Conservation (phyloP, 345 rosid species). For the Hypericum androsaemum region DNA sequence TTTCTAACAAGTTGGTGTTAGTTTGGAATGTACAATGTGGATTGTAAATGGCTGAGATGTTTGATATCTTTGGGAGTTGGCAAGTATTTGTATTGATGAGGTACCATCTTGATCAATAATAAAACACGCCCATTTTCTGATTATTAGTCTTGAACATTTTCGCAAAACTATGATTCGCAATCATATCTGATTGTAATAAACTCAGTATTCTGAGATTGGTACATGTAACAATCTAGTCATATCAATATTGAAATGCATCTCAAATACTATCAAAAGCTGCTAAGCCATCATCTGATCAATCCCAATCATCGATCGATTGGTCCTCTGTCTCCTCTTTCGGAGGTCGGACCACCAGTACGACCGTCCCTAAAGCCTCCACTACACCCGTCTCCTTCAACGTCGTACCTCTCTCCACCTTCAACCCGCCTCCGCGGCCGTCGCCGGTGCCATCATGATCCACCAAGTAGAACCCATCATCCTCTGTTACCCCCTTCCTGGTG, state of each 20-base stretch:
- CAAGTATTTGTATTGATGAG: too few relatives aligned
- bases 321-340: constrained; percentile 61
- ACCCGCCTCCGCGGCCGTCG: constrained; percentile 15
- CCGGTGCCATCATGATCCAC: constrained; percentile 29
- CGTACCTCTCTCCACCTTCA: constrained; percentile 71
- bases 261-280: not conserved
- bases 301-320: constrained; percentile 62
- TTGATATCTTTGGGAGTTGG: too few relatives aligned
- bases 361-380: constrained; percentile 50
- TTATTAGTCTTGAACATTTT: too few relatives aligned
- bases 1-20: too few relatives aligned
- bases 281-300: constrained; percentile 22
- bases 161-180: too few relatives aligned
- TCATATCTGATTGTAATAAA: too few relatives aligned
- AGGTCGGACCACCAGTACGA: constrained; percentile 64
- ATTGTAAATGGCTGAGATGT: too few relatives aligned
- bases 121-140: too few relatives aligned
- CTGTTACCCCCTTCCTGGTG: constrained; percentile 42
- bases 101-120: too few relatives aligned
- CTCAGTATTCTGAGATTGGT: too few relatives aligned
- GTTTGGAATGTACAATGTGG: too few relatives aligned
- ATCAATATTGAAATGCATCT: not conserved
- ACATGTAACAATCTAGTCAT: not conserved
- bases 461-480: constrained; percentile 59
- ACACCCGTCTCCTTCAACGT: constrained; percentile 47